A percentile compares a stretch with the other conserved stretches of the same genome.
Conservation (phyloP, 805 yeast genomes). For the Candida boleticola region DNA sequence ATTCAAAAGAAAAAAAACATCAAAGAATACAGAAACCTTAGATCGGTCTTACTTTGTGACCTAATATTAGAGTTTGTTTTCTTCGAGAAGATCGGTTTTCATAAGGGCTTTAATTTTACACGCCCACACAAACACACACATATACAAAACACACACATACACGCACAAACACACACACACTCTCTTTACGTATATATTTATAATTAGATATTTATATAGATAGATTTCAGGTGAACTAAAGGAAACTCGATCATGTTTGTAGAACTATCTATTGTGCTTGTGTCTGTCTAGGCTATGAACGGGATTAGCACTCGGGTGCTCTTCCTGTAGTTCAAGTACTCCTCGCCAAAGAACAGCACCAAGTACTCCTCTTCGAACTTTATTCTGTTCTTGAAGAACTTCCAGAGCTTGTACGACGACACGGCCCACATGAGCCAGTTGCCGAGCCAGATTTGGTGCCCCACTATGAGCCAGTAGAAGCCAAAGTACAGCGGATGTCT, state of each 20-base stretch:
- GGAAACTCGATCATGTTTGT: background rate
- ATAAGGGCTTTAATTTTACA: too few relatives aligned
- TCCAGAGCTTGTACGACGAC: conserved; percentile 59
- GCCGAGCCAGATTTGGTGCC: conserved; percentile 68
- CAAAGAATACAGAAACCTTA: too few relatives aligned
- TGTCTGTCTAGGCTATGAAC: conserved; percentile 30
- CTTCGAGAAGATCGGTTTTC: too few relatives aligned
- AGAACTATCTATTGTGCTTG: too few relatives aligned
- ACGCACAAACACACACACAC: too few relatives aligned
- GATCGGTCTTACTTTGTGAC: too few relatives aligned
- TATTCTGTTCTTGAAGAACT: conserved; percentile 70
- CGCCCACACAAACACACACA: too few relatives aligned
- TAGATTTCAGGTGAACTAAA: background rate
- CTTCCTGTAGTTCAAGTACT: conserved; percentile 53
- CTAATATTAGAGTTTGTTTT: too few relatives aligned
- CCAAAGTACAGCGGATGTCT: conserved; percentile 95
- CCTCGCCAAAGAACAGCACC: conserved; percentile 66
- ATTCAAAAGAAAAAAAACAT: too few relatives aligned
- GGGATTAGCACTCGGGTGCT: conserved; percentile 64
- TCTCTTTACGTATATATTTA: too few relatives aligned
- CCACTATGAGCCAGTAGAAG: conserved; percentile 90
- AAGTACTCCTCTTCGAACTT: conserved; percentile 67
- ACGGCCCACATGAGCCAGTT: conserved; percentile 59
- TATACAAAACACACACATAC: too few relatives aligned
- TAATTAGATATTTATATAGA: too few relatives aligned